Evolutionary conservation across 768 basidiomycete genomes (phyloP).

Genomic region (Mycena venus): DNA sequence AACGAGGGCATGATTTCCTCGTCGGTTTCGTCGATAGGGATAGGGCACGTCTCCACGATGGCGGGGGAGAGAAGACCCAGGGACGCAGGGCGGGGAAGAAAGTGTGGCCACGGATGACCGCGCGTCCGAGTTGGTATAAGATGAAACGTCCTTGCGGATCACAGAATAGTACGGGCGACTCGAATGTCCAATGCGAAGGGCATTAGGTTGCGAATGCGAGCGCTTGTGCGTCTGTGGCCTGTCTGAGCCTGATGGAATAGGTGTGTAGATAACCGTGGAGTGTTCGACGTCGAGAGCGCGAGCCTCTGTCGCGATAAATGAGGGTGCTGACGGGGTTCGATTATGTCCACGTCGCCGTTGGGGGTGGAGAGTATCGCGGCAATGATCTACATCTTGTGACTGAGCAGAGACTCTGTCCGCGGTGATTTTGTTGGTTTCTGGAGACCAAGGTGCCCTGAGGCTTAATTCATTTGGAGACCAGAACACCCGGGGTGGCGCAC

Average conservation of each 20-base stretch:
- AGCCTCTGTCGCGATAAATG: not conserved
- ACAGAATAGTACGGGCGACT: constrained; percentile 21
- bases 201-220: constrained; percentile 22
- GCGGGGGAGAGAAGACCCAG: not conserved
- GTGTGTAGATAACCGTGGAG: not conserved
- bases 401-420: not conserved
- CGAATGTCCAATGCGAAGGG: constrained; percentile 13
- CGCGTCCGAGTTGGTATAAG: constrained; percentile 4
- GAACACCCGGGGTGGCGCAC: constrained; percentile 24
- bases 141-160: constrained; percentile 13
- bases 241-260: not conserved
- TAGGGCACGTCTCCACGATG: not conserved
- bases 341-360: not conserved
- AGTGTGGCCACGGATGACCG: not conserved
- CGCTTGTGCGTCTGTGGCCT: constrained; percentile 13
- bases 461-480: constrained; percentile 10
- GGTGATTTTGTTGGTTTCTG: not conserved
- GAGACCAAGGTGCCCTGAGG: not conserved
- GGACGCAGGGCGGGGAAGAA: constrained; percentile 9
- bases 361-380: not conserved
- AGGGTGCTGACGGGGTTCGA: not conserved
- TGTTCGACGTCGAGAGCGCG: not conserved
- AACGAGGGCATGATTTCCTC: not conserved
- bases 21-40: not conserved
- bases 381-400: not conserved